Evolutionary conservation across 1,284 basidiomycete species (phyloP).

Genomic region (Ustilago crameri): DNA sequence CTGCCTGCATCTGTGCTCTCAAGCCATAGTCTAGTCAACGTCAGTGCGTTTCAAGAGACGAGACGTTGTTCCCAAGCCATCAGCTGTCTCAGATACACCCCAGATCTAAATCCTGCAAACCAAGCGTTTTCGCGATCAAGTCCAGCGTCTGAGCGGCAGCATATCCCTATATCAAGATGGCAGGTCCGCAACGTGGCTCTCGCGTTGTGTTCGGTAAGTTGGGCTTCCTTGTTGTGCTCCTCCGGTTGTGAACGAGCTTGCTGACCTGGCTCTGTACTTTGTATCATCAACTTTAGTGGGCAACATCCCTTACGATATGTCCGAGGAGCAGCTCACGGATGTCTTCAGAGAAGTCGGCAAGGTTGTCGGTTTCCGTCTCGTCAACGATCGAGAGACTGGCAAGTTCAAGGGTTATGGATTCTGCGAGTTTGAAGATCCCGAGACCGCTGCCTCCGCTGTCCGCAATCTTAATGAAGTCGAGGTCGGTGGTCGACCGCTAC

Average conservation of each 20-base stretch:
- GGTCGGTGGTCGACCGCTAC: slow-evolving; percentile 83
- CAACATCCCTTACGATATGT: slow-evolving; percentile 67
- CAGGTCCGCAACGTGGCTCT: slow-evolving; percentile 44
- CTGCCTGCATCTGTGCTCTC: slow-evolving; percentile 1
- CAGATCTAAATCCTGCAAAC: no score
- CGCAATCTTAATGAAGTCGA: slow-evolving; percentile 83
- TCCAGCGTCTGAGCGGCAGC: no score
- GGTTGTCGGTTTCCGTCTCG: slow-evolving; percentile 69
- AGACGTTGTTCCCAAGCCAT: no score
- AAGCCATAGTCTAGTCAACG: neutral
- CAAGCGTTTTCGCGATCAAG: no score
- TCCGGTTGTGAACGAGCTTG: neutral
- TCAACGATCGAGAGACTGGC: slow-evolving; percentile 94
- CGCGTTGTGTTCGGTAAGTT: slow-evolving; percentile 50
- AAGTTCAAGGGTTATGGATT: slow-evolving; percentile 97
- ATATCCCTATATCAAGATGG: slow-evolving; percentile 24
- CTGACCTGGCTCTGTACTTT: neutral
- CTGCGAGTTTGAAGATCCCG: slow-evolving; percentile 95
- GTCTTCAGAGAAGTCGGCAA: slow-evolving; percentile 66
- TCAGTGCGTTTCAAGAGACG: neutral
- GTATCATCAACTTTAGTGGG: slow-evolving; percentile 47
- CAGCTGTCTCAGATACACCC: neutral
- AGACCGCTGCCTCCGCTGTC: slow-evolving; percentile 86
- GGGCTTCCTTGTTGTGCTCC: neutral
- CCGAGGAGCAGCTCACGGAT: slow-evolving; percentile 66